Conservation (phyloP, 352 stramenopile genomes). For the Globisporangium megalacanthum region DNA sequence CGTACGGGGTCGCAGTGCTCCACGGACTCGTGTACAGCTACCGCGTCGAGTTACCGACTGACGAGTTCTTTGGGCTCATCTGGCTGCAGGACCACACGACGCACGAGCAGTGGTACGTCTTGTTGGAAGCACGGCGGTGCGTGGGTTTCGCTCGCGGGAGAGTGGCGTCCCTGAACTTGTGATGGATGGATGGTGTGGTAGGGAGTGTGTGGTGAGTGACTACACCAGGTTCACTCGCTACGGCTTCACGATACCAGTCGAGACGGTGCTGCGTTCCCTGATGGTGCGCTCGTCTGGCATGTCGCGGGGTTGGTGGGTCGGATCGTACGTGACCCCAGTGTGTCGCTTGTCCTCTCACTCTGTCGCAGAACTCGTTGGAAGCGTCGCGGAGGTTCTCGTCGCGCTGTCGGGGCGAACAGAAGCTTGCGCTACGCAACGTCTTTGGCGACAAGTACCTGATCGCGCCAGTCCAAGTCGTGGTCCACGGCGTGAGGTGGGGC, state of each 20-base stretch:
- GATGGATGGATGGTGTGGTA: not conserved
- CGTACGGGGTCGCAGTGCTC: not conserved
- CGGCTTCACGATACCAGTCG: not conserved
- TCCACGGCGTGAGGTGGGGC: not conserved
- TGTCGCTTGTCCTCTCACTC: not conserved
- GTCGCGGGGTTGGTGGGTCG: too few species aligned
- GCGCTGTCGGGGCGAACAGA: not conserved
- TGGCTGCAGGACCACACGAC: not conserved
- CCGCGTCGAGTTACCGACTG: not conserved
- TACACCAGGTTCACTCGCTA: slow-evolving; percentile 5
- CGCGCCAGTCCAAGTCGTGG: not conserved
- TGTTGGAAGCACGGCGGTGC: not conserved
- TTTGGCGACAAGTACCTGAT: slow-evolving; percentile 2
- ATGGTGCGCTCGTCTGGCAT: not conserved
- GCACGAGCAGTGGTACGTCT: not conserved
- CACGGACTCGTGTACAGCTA: not conserved
- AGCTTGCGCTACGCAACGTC: not conserved
- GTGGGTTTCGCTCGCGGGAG: not conserved
- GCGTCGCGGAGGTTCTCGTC: not conserved
- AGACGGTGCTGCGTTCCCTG: not conserved
- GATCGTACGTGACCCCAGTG: not conserved
- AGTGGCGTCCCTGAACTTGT: too few species aligned
- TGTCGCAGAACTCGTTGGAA: too few species aligned
- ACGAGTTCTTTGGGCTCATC: not conserved
- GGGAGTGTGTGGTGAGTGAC: slow-evolving; percentile 4